Percentiles rank a stretch among this genome's conserved stretches.
phyloP scores from a whole-genome alignment of 1,284 basidiomycete genomes.

The Xerocomus amazonicus region DNA sequence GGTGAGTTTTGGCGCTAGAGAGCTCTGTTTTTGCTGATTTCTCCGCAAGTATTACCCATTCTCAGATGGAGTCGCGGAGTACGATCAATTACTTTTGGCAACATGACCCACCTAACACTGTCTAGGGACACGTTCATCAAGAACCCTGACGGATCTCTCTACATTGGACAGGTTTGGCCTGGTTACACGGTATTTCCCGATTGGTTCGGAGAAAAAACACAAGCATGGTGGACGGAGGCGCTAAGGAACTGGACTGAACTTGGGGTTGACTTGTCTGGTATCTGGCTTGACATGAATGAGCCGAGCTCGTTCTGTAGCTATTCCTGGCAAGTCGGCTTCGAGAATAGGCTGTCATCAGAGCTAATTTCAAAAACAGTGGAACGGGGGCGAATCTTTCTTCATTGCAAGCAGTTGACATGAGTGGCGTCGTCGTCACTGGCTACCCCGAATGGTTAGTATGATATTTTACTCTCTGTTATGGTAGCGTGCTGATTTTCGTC shows the following conservation, averaged over 20 bases:
- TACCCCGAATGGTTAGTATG: constrained; percentile 59
- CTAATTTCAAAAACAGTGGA: constrained; percentile 38
- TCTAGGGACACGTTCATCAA: constrained; percentile 60
- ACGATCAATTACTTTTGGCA: neutral
- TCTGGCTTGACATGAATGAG: constrained; percentile 81
- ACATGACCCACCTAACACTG: neutral
- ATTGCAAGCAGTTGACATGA: constrained; percentile 35
- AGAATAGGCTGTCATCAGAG: neutral
- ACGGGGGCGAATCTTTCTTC: constrained; percentile 48
- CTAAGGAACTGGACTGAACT: constrained; percentile 57
- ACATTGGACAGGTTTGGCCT: constrained; percentile 66
- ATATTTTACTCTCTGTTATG: neutral
- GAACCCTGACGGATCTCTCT: constrained; percentile 63
- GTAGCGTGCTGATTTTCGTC: neutral
- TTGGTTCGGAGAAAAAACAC: constrained; percentile 61
- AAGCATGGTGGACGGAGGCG: constrained; percentile 57
- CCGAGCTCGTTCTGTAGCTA: constrained; percentile 60
- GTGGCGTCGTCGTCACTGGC: constrained; percentile 45
- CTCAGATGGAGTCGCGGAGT: constrained; percentile 41
- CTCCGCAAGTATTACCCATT: constrained; percentile 44
- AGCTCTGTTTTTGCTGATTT: neutral
- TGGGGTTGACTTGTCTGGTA: constrained; percentile 61
- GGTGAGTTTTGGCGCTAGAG: constrained; percentile 26
- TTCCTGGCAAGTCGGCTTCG: constrained; percentile 48
- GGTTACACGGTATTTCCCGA: constrained; percentile 62